Base-by-base conservation (phyloP, 164 flowering plant genomes). In the Santalum album region DNA sequence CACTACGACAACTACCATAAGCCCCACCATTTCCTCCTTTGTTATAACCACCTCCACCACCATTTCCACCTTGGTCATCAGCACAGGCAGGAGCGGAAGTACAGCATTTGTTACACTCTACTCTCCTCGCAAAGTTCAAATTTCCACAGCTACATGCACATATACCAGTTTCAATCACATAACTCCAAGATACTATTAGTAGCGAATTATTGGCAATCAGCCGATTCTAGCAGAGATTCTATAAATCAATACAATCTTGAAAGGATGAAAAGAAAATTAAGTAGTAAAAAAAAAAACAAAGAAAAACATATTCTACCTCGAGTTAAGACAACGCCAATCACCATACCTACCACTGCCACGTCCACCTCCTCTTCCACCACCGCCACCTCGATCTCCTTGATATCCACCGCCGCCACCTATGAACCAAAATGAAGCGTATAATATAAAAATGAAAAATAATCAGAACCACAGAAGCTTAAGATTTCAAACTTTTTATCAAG, bases 81-180 rank as follows among this genome's bases (percentile, higher is more conserved):
- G 65, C 69, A 35, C 82, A 82, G 49, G 68, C 68, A 55, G 97
- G 92, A 51, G 78, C 69, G 12, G 88, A 84, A 40, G 89, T 57
- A 43, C 96, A 95, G 57, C 99, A 94, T 65, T 90, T 90, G 73
- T 94, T 94, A 69, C 99, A 94, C 67, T 86, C 91, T 14, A 51
- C 53, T 72, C 99, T 75, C 67, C 92, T 80, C 2, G 96, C 96
- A 72, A 94, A 94, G 68, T 94, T 94, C 73, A 78, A 26, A 69
- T 94, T 94, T 46, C 95, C 99, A 72, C 97, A 90, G 48, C 99
- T 94, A 69, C 72, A 81, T 25, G 49, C 39, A 68, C 25, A 67
- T 10, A 67, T 15, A 58, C 40, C 47, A 59, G 29, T 45, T 59
- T 59, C 66, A 70, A 60, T 29, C 38, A 55, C 46, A 51, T 38